These are phyloP conservation scores for Populus deltoides DNA, from an alignment of 345 rosid genomes.

Conservation along the genomic window DNA sequence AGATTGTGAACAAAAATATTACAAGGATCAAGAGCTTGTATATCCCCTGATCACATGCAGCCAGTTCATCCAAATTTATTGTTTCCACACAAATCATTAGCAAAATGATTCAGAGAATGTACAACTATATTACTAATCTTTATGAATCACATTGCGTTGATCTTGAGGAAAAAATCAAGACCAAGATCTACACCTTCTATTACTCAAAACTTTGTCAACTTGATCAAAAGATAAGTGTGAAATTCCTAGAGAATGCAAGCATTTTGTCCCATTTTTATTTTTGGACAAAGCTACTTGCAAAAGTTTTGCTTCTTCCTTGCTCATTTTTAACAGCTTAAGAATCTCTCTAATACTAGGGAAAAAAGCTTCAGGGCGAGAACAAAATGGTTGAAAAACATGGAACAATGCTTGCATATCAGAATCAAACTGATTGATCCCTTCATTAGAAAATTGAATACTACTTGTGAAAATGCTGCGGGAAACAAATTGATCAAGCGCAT, in stretches of 20 bases:
- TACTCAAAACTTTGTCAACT: slow-evolving; percentile 46
- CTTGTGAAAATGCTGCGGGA: slow-evolving; percentile 37
- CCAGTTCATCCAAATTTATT: too few species aligned
- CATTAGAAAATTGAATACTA: slow-evolving; percentile 25
- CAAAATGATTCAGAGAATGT: too few species aligned
- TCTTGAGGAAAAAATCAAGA: background rate
- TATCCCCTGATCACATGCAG: too few species aligned
- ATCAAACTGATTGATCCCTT: slow-evolving; percentile 36
- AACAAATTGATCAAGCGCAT: slow-evolving; percentile 69
- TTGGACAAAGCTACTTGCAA: slow-evolving; percentile 31
- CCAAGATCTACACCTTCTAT: slow-evolving; percentile 21
- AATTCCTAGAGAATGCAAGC: slow-evolving; percentile 38
- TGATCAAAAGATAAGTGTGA: slow-evolving; percentile 46
- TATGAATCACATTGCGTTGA: too few species aligned
- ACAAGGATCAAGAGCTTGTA: too few species aligned
- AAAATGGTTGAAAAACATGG: slow-evolving; percentile 52
- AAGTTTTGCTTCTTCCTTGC: slow-evolving; percentile 36
- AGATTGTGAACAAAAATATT: too few species aligned
- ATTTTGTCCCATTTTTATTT: slow-evolving; percentile 21
- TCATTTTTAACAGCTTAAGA: slow-evolving; percentile 49
- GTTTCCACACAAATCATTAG: too few species aligned
- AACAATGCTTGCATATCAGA: slow-evolving; percentile 51
- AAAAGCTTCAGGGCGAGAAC: slow-evolving; percentile 68
- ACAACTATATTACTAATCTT: too few species aligned
- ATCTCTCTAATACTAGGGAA: slow-evolving; percentile 65